phyloP scores from a whole-genome alignment of 768 basidiomycete species.

The Zangia roseola region DNA sequence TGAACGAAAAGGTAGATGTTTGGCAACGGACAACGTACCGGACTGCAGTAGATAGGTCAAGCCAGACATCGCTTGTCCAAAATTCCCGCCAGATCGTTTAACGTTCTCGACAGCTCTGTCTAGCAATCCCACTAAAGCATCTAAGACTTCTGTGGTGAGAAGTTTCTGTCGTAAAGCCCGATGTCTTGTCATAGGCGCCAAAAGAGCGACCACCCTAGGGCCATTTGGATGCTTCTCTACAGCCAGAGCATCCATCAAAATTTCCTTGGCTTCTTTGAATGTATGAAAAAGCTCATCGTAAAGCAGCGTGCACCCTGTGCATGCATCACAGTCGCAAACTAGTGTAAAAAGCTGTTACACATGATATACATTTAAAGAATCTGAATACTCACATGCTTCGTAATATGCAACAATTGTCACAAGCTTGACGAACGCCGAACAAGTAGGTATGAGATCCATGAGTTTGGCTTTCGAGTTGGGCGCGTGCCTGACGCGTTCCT shows the following conservation, averaged over 20 bases:
- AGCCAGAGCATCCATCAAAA: slow-evolving; percentile 6
- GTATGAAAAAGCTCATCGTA: not conserved
- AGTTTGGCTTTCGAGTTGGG: slow-evolving; percentile 10
- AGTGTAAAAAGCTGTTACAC: not conserved
- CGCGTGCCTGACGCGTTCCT: slow-evolving; percentile 14
- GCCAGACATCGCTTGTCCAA: slow-evolving; percentile 21
- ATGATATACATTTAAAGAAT: no score
- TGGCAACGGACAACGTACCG: slow-evolving; percentile 4
- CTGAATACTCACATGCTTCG: slow-evolving; percentile 14
- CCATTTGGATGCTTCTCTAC: slow-evolving; percentile 12
- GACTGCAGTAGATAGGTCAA: slow-evolving; percentile 16
- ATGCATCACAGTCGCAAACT: slow-evolving; percentile 4
- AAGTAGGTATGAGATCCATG: slow-evolving; percentile 2
- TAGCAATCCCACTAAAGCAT: slow-evolving; percentile 8
- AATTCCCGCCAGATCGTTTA: not conserved
- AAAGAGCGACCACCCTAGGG: slow-evolving; percentile 18
- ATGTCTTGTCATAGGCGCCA: slow-evolving; percentile 18
- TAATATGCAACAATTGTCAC: slow-evolving; percentile 22
- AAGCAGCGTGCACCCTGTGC: not conserved
- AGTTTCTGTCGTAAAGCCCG: slow-evolving; percentile 7
- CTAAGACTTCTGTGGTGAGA: slow-evolving; percentile 10
- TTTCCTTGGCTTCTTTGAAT: slow-evolving; percentile 14
- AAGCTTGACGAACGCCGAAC: slow-evolving; percentile 12
- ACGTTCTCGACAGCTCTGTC: slow-evolving; percentile 11
- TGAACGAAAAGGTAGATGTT: not conserved